These are phyloP conservation scores for Boletus calvinii DNA, from an alignment of 1,284 basidiomycete species.

Conservation along the genomic window DNA sequence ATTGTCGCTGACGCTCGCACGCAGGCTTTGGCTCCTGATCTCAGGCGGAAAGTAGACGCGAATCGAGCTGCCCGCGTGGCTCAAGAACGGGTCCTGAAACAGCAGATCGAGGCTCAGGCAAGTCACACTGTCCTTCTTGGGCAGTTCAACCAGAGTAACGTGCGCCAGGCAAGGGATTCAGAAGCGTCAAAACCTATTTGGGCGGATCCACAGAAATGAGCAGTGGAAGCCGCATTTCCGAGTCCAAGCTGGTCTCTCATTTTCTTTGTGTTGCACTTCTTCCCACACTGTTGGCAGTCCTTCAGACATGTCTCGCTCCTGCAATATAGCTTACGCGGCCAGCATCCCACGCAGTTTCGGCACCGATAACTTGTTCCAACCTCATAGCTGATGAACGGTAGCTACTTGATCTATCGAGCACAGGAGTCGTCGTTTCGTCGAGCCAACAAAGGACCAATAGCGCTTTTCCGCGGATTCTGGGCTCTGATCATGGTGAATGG, in stretches of 20 bases:
- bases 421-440: neutral
- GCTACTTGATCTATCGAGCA: neutral
- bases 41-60: constrained; percentile 64
- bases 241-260: neutral
- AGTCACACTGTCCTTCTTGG: constrained; percentile 22
- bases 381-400: neutral
- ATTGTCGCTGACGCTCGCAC: constrained; percentile 4
- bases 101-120: constrained; percentile 57
- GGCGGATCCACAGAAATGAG: constrained; percentile 37
- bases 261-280: constrained; percentile 2
- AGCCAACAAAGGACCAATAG: neutral
- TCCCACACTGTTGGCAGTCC: neutral
- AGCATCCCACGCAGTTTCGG: neutral
- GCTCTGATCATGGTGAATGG: neutral
- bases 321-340: constrained; percentile 1
- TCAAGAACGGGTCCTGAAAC: constrained; percentile 53
- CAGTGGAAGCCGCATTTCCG: neutral
- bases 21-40: constrained; percentile 67
- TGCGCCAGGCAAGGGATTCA: constrained; percentile 36
- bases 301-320: neutral
- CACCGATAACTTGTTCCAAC: neutral
- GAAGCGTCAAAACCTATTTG: constrained; percentile 53
- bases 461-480: neutral
- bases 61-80: constrained; percentile 55
- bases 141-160: constrained; percentile 6